Percentiles rank a stretch among this genome's conserved stretches.
phyloP scores from a whole-genome alignment of 2,329 filamentous ascomycete genomes.

The Triangularia setosa region DNA sequence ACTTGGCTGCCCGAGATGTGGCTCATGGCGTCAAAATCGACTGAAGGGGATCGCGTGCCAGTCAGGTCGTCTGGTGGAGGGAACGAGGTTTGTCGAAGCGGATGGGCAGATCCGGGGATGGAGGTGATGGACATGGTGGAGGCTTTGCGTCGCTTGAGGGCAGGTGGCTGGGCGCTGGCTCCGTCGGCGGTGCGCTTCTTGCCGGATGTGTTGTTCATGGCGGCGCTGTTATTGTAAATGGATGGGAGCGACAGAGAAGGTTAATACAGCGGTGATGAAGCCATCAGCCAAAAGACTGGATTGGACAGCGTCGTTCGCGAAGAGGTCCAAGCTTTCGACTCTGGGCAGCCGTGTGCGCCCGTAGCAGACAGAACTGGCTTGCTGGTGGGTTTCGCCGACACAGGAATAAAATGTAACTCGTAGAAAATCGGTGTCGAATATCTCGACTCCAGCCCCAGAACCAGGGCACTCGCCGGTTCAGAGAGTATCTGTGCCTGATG shows the following conservation, averaged over 20 bases:
- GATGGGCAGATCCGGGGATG: conserved; percentile 51
- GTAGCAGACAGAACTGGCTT: too few species aligned
- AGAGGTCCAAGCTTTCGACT: neutral
- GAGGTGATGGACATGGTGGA: conserved; percentile 58
- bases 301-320: neutral
- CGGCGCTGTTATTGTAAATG: conserved; percentile 50
- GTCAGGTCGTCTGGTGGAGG: conserved; percentile 58
- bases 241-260: neutral
- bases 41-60: conserved; percentile 61
- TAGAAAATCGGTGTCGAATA: too few species aligned
- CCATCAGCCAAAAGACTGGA: neutral
- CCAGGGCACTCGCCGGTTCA: too few species aligned
- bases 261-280: neutral
- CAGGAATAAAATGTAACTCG: too few species aligned
- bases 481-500: too few species aligned
- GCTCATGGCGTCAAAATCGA: conserved; percentile 59
- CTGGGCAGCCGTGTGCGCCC: neutral
- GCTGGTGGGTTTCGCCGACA: too few species aligned
- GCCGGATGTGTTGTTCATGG: conserved; percentile 32
- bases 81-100: conserved; percentile 77
- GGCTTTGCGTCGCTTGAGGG: conserved; percentile 66
- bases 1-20: conserved; percentile 60
- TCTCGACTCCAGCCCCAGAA: too few species aligned
- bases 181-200: conserved; percentile 63
- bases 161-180: conserved; percentile 41